These are phyloP conservation scores for Fraxinus paxiana DNA, from an alignment of 305 asterid species.

Conservation along the genomic window DNA sequence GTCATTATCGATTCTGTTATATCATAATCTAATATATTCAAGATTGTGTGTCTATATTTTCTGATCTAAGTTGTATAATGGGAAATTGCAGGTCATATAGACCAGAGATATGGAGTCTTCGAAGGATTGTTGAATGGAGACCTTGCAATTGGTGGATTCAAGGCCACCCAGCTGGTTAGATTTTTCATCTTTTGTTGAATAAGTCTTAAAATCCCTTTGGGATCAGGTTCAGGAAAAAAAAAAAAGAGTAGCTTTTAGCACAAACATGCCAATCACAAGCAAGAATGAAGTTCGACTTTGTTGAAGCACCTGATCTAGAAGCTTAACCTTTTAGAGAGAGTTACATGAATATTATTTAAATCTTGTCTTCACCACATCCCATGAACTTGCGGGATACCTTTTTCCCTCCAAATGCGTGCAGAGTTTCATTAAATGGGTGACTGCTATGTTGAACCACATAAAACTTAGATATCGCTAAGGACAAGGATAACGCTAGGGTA, in stretches of 20 bases:
- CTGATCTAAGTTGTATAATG: conserved; percentile 19
- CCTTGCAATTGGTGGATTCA: conserved; percentile 96
- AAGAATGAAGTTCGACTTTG: neutral
- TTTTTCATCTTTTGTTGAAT: neutral
- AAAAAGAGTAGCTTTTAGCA: neutral
- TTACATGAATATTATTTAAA: neutral
- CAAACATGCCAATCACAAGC: neutral
- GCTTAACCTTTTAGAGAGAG: neutral
- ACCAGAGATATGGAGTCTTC: conserved; percentile 74
- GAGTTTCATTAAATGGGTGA: neutral
- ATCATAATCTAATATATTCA: neutral
- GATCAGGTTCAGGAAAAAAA: neutral
- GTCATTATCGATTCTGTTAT: conserved; percentile 8
- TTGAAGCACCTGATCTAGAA: neutral
- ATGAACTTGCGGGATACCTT: neutral
- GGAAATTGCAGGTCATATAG: conserved; percentile 42
- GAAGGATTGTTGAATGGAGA: conserved; percentile 76
- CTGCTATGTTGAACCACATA: neutral
- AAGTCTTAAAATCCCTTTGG: neutral
- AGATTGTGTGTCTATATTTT: neutral
- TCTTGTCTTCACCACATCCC: neutral
- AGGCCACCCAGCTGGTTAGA: conserved; percentile 58
- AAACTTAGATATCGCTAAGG: neutral
- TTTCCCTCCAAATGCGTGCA: neutral
- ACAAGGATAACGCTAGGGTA: neutral